These are phyloP conservation scores for Oemleria cerasiformis DNA, from an alignment of 306 rosid genomes.

Conservation along the genomic window DNA sequence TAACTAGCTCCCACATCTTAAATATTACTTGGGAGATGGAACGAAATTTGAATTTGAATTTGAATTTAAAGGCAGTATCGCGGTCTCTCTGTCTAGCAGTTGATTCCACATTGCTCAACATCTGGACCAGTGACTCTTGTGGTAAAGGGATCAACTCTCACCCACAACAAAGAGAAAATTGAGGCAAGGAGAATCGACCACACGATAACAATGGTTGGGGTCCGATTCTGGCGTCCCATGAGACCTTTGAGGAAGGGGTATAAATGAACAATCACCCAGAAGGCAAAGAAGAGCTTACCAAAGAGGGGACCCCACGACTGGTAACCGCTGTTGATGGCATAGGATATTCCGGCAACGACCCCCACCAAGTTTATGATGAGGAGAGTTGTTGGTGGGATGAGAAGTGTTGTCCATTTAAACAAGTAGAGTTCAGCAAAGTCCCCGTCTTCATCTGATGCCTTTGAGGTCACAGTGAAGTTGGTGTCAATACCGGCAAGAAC, in stretches of 20 bases:
- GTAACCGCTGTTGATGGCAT: slow-evolving; percentile 92
- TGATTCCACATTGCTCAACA: slow-evolving; percentile 79
- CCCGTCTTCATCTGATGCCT: slow-evolving; percentile 94
- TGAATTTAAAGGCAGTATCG: background rate
- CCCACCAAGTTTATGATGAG: slow-evolving; percentile 89
- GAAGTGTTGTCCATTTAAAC: slow-evolving; percentile 97
- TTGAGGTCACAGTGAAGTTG: slow-evolving; percentile 96
- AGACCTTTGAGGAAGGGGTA: slow-evolving; percentile 99
- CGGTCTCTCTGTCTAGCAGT: slow-evolving; percentile 52
- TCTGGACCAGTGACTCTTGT: slow-evolving; percentile 90
- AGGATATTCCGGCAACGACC: slow-evolving; percentile 89
- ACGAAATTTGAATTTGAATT: slow-evolving; percentile 7
- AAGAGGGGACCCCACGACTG: slow-evolving; percentile 98
- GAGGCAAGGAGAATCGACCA: slow-evolving; percentile 96
- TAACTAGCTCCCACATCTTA: slow-evolving; percentile 11
- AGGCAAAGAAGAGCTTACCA: slow-evolving; percentile 96
- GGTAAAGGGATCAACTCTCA: slow-evolving; percentile 77
- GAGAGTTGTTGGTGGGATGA: slow-evolving; percentile 91
- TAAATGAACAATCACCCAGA: slow-evolving; percentile 93
- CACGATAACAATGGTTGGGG: slow-evolving; percentile 88
- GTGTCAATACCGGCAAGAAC: slow-evolving; percentile 96
- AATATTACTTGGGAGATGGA: background rate
- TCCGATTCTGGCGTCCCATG: slow-evolving; percentile 96
- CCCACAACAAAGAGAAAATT: slow-evolving; percentile 91
- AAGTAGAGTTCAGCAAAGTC: slow-evolving; percentile 83